A percentile compares a stretch with the other conserved stretches of the same genome.
Conservation (phyloP, 1,139 yeast genomes). For the Candida neerlandica region DNA sequence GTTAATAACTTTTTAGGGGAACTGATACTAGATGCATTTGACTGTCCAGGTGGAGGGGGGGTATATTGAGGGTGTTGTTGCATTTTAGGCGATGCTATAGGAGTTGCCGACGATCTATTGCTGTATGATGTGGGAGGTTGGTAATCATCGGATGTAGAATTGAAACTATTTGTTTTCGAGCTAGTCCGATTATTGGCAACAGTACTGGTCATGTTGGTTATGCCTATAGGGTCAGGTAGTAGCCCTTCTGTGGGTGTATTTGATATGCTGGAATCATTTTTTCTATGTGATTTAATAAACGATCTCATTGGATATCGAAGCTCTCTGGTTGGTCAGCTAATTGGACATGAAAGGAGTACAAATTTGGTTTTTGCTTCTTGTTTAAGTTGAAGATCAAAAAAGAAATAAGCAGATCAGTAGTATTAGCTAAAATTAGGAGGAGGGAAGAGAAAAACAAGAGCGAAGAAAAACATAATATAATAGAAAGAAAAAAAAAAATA, state of each 20-base stretch:
- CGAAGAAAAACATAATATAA: background rate
- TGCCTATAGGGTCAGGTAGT: slow-evolving; percentile 5
- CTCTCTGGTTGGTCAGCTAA: background rate
- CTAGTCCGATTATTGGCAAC: slow-evolving; percentile 7
- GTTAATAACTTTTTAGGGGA: slow-evolving; percentile 48
- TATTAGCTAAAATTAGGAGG: background rate
- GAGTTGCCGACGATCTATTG: slow-evolving; percentile 17
- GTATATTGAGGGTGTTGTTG: slow-evolving; percentile 26
- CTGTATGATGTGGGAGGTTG: slow-evolving; percentile 9
- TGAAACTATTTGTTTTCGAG: slow-evolving; percentile 4
- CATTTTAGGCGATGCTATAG: slow-evolving; percentile 25
- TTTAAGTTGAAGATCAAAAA: background rate
- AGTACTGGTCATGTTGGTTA: background rate
- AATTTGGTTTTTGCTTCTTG: background rate
- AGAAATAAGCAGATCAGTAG: background rate
- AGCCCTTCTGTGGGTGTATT: slow-evolving; percentile 13
- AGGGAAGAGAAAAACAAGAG: background rate
- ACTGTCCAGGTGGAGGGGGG: slow-evolving; percentile 24
- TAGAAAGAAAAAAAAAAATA: background rate
- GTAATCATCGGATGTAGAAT: slow-evolving; percentile 3
- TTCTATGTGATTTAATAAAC: slow-evolving; percentile 48
- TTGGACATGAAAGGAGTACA: background rate
- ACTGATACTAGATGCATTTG: slow-evolving; percentile 23
- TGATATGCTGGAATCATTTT: slow-evolving; percentile 26
- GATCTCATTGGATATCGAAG: slow-evolving; percentile 39